phyloP scores from a whole-genome alignment of 148 eudicot species.

The Rhododendron henanense region DNA sequence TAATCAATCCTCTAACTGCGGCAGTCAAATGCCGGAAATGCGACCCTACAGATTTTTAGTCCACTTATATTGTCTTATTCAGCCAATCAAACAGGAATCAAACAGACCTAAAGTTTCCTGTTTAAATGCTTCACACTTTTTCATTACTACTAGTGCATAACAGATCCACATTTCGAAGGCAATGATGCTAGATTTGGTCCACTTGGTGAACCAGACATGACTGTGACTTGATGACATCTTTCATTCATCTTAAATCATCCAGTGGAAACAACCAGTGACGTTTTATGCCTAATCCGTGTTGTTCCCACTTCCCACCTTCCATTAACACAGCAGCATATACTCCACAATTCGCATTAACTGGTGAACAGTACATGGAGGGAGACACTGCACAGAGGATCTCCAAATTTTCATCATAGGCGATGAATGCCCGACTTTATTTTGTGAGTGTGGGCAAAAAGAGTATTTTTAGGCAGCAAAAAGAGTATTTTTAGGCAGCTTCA shows the following conservation, averaged over 20 bases:
- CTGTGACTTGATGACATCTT: background rate
- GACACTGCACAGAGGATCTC: background rate
- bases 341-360: background rate
- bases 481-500: background rate
- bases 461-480: background rate
- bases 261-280: background rate
- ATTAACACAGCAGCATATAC: background rate
- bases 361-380: background rate
- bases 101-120: background rate
- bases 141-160: background rate
- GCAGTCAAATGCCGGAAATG: background rate
- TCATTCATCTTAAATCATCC: background rate
- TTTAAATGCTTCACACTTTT: background rate
- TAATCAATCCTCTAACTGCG: background rate
- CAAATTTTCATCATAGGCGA: too few species aligned
- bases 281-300: background rate
- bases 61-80: background rate
- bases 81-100: background rate
- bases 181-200: background rate
- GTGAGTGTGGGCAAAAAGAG: background rate
- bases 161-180: background rate
- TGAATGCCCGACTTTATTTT: too few species aligned
- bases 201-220: constrained; percentile 4
- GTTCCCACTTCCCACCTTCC: background rate
- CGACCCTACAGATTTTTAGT: background rate